These are phyloP conservation scores for Chlorella vulgaris DNA, from an alignment of 139 green algal genomes.

Conservation along the genomic window DNA sequence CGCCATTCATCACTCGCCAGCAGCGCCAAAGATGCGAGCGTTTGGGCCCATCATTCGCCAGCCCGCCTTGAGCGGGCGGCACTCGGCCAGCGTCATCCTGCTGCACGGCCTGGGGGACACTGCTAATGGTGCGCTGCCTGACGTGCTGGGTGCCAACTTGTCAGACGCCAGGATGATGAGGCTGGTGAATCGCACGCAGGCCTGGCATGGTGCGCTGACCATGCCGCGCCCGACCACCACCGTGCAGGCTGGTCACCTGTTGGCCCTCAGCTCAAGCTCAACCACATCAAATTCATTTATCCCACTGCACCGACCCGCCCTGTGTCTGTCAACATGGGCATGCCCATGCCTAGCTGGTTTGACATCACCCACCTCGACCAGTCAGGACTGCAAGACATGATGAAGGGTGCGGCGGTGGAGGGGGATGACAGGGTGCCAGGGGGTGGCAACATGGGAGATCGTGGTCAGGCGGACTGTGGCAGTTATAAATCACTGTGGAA, in stretches of 20 bases:
- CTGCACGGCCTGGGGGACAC: constrained; percentile 57
- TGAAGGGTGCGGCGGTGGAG: constrained; percentile 43
- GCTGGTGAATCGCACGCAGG: no score
- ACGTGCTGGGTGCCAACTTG: neutral
- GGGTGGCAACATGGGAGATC: neutral
- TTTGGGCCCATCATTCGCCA: constrained; percentile 24
- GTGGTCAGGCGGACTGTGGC: neutral
- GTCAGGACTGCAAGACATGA: constrained; percentile 30
- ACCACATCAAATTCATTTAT: constrained; percentile 52
- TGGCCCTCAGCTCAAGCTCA: constrained; percentile 38
- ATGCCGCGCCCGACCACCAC: neutral
- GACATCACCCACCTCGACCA: constrained; percentile 50
- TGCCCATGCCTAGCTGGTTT: constrained; percentile 61
- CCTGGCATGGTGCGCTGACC: no score
- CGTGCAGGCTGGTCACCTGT: constrained; percentile 43
- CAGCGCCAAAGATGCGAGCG: neutral
- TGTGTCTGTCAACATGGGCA: constrained; percentile 59
- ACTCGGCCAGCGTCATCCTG: constrained; percentile 41
- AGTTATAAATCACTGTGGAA: neutral
- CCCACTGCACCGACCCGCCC: constrained; percentile 53
- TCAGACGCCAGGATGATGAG: no score
- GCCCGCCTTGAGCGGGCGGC: constrained; percentile 17
- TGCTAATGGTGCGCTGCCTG: neutral
- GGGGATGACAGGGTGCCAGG: no score
- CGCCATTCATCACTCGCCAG: neutral